phyloP scores from a whole-genome alignment of 495 filamentous ascomycete genomes.

The Amorphotheca resinae region DNA sequence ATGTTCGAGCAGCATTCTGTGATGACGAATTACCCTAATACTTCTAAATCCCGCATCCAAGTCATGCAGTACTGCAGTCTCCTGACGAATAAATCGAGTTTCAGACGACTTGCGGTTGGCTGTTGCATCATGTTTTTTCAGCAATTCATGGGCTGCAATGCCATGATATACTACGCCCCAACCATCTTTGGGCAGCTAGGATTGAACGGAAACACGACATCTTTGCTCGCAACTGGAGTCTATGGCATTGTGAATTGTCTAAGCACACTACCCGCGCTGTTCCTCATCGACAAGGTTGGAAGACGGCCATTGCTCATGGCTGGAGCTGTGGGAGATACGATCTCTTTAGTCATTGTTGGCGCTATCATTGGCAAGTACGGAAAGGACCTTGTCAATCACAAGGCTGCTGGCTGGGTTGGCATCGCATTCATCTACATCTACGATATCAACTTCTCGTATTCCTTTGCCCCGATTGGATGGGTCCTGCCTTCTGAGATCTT shows the following conservation, averaged over 20 bases:
- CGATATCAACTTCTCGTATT: constrained; percentile 63
- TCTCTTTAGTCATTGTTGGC: constrained; percentile 51
- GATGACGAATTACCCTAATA: constrained; percentile 30
- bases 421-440: constrained; percentile 72
- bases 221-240: constrained; percentile 30
- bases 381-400: constrained; percentile 39
- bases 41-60: constrained; percentile 35
- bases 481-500: constrained; percentile 53
- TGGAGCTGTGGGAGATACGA: constrained; percentile 38
- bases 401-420: constrained; percentile 59
- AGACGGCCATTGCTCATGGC: constrained; percentile 40
- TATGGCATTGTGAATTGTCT: constrained; percentile 30
- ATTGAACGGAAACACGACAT: constrained; percentile 45
- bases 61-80: constrained; percentile 8
- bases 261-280: constrained; percentile 50
- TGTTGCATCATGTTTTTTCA: constrained; percentile 57
- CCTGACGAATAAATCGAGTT: constrained; percentile 16
- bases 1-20: constrained; percentile 50
- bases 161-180: constrained; percentile 18
- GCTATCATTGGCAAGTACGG: constrained; percentile 54
- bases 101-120: constrained; percentile 50
- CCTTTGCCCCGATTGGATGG: constrained; percentile 56
- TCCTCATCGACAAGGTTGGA: constrained; percentile 48
- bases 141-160: constrained; percentile 34
- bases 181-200: constrained; percentile 52